Percentiles rank a stretch among this genome's conserved stretches.
Conservation (phyloP, 345 rosid species). For the Raphanus raphanistrum region DNA sequence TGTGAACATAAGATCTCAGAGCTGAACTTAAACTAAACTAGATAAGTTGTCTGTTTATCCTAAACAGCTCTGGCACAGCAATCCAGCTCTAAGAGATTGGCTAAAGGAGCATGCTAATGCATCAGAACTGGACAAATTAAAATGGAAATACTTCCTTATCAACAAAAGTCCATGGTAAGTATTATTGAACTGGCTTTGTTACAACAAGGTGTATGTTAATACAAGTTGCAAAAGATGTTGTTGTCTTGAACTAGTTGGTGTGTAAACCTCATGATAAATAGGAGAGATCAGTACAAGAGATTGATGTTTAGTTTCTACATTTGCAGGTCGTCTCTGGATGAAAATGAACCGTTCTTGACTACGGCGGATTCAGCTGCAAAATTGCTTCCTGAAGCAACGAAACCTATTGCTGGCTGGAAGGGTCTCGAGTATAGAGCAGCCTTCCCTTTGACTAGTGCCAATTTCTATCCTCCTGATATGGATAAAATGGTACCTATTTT, state of each 20-base stretch:
- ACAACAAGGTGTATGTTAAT: neutral
- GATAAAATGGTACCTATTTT: constrained; percentile 62
- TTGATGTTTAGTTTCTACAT: constrained; percentile 21
- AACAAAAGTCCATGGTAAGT: constrained; percentile 90
- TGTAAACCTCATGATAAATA: neutral
- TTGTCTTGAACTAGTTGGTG: neutral
- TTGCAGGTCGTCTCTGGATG: constrained; percentile 90
- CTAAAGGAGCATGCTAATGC: constrained; percentile 64
- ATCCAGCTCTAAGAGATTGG: constrained; percentile 81
- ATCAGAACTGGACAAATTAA: constrained; percentile 65
- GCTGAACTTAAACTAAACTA: constrained; percentile 13
- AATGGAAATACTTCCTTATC: constrained; percentile 75
- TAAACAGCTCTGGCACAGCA: constrained; percentile 78
- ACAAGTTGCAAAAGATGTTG: neutral
- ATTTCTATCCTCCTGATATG: constrained; percentile 94
- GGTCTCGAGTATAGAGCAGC: constrained; percentile 84
- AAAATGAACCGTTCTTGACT: constrained; percentile 75
- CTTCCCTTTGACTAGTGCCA: constrained; percentile 73
- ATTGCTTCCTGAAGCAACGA: constrained; percentile 69
- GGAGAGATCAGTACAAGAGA: neutral
- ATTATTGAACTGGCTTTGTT: constrained; percentile 14
- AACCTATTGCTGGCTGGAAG: constrained; percentile 73
- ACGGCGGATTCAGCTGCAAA: constrained; percentile 81
- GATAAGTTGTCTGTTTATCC: neutral
- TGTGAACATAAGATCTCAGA: constrained; percentile 9